Evolutionary conservation across 2,329 filamentous ascomycete species (phyloP).

Genomic region (Scytalidium sp.): DNA sequence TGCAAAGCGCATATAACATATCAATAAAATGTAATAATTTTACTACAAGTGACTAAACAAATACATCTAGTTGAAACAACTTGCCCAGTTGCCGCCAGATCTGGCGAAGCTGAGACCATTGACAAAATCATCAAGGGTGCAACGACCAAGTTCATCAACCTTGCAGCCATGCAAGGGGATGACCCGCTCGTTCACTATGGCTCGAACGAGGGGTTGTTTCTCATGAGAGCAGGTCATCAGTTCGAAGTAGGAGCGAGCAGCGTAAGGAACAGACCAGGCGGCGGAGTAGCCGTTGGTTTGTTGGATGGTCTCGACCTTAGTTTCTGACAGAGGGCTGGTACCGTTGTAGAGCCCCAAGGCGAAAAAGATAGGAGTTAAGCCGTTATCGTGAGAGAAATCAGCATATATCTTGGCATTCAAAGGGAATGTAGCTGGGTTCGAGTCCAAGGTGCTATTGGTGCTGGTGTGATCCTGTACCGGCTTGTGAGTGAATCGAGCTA

Average conservation of each 20-base stretch:
- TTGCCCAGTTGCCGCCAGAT: conserved; percentile 67
- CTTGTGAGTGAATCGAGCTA: conserved; percentile 67
- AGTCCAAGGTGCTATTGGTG: conserved; percentile 73
- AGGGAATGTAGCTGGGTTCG: conserved; percentile 65
- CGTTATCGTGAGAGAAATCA: conserved; percentile 87
- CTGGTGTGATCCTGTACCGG: conserved; percentile 68
- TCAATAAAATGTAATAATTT: no score
- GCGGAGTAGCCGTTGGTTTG: conserved; percentile 66
- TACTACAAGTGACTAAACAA: no score
- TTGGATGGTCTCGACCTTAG: conserved; percentile 42
- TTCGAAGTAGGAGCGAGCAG: conserved; percentile 74
- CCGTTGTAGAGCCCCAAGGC: conserved; percentile 73
- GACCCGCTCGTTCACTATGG: conserved; percentile 79
- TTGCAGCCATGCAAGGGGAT: conserved; percentile 65
- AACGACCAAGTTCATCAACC: conserved; percentile 66
- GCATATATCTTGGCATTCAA: conserved; percentile 66
- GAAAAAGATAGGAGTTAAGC: conserved; percentile 72
- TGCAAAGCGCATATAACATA: no score
- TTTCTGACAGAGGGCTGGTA: conserved; percentile 50
- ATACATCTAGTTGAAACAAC: conserved; percentile 45
- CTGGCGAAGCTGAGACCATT: conserved; percentile 69
- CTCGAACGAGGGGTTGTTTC: conserved; percentile 65
- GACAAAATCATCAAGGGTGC: conserved; percentile 65
- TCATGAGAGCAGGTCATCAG: conserved; percentile 64
- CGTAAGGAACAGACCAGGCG: conserved; percentile 78